Conservation (phyloP, 108 stramenopile genomes). For the Pelagomonas calceolata region DNA sequence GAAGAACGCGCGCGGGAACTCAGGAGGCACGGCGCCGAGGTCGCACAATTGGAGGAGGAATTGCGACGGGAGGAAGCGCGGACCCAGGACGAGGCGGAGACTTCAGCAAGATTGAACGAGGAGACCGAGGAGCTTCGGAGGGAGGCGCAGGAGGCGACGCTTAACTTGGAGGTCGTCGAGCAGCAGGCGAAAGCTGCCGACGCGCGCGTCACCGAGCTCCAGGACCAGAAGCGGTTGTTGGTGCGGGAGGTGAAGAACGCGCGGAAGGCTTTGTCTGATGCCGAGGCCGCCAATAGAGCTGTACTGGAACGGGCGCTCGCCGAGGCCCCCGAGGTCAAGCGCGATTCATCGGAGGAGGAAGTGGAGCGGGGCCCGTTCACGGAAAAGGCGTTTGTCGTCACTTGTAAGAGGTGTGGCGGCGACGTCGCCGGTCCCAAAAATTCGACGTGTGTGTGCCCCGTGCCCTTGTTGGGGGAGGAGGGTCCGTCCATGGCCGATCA, state of each 20-base stretch:
- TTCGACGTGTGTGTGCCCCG: slow-evolving; percentile 12
- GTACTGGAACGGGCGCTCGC: too few species aligned
- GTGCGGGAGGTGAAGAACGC: neutral
- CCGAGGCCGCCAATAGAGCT: too few species aligned
- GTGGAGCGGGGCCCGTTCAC: neutral
- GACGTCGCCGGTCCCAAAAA: slow-evolving; percentile 12
- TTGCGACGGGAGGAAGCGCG: neutral
- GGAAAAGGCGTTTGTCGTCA: neutral
- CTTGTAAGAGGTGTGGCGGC: neutral
- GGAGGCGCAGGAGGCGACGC: neutral
- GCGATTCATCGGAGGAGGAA: too few species aligned
- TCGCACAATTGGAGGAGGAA: slow-evolving; percentile 3
- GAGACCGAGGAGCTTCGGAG: neutral
- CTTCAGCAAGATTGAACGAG: neutral
- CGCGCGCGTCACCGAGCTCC: neutral
- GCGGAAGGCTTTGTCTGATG: neutral
- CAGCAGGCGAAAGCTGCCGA: neutral
- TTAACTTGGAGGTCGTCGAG: neutral
- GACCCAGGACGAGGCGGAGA: neutral
- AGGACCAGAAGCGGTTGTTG: neutral
- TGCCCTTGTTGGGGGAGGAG: neutral
- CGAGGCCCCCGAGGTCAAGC: too few species aligned
- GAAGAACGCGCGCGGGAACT: neutral
- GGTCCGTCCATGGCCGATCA: too few species aligned
- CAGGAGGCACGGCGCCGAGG: neutral